phyloP scores from a whole-genome alignment of 23 red algal species.

The Chondrus crispus region DNA sequence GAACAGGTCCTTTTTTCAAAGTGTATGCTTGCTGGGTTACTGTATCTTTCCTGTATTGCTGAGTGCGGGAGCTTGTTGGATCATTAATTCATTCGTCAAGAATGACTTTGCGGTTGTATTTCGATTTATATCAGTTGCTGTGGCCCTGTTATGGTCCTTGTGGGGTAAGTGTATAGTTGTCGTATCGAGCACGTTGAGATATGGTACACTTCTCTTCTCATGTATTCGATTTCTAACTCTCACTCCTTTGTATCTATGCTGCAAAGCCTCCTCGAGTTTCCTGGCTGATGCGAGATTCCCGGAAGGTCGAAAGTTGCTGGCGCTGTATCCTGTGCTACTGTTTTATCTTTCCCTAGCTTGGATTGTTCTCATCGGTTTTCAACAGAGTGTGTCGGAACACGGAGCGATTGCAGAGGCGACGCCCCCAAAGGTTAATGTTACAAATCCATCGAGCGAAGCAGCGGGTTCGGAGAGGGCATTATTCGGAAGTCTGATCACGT shows the following conservation, averaged over 20 bases:
- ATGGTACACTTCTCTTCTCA: background rate
- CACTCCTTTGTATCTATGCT: background rate
- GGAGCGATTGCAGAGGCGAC: slow-evolving; percentile 10
- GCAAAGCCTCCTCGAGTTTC: slow-evolving; percentile 74
- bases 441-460: background rate
- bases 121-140: slow-evolving; percentile 67
- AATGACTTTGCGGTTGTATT: slow-evolving; percentile 62
- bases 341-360: slow-evolving; percentile 90
- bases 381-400: slow-evolving; percentile 41
- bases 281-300: slow-evolving; percentile 85
- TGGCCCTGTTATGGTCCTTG: slow-evolving; percentile 85
- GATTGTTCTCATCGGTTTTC: slow-evolving; percentile 95
- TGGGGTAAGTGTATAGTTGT: slow-evolving; percentile 62
- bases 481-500: too few relatives aligned
- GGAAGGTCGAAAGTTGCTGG: slow-evolving; percentile 86
- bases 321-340: slow-evolving; percentile 85
- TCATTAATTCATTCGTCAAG: slow-evolving; percentile 69
- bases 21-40: slow-evolving; percentile 95
- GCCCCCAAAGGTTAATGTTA: background rate
- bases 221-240: background rate
- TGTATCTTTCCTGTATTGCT: slow-evolving; percentile 88
- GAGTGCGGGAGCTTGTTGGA: slow-evolving; percentile 66
- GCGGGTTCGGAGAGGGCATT: too few relatives aligned
- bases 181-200: background rate
- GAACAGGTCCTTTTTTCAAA: slow-evolving; percentile 86